Conservation (phyloP, 2,329 filamentous ascomycete species). For the Grosmannia clavigera region DNA sequence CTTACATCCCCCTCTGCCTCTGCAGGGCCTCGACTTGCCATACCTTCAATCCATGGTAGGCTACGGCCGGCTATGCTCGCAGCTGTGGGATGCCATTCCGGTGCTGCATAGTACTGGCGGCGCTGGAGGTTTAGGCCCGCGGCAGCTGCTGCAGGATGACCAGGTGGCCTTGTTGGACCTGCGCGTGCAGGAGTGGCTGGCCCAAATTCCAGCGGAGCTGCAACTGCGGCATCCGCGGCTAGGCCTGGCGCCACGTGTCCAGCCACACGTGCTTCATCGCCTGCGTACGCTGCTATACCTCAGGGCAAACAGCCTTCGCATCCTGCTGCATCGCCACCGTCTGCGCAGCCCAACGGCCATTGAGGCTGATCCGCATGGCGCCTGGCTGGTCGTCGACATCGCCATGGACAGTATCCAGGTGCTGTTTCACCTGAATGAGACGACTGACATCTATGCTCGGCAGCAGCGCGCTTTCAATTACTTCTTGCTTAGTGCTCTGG, state of each 20-base stretch:
- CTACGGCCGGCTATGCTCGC: conserved; percentile 32
- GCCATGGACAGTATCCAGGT: conserved; percentile 21
- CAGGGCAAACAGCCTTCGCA: conserved; percentile 31
- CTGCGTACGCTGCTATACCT: conserved; percentile 26
- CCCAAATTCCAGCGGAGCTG: conserved; percentile 29
- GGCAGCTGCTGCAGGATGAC: conserved; percentile 18
- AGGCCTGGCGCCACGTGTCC: conserved; percentile 18
- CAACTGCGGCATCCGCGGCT: conserved; percentile 24
- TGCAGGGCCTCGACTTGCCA: not conserved
- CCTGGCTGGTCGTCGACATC: conserved; percentile 27
- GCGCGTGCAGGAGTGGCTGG: conserved; percentile 31
- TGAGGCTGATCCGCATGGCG: conserved; percentile 20
- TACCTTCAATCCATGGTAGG: conserved; percentile 36
- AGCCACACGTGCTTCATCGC: conserved; percentile 25
- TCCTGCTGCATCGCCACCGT: conserved; percentile 30
- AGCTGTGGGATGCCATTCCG: conserved; percentile 32
- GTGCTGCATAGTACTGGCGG: conserved; percentile 17
- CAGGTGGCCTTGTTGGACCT: conserved; percentile 27
- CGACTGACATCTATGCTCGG: conserved; percentile 24
- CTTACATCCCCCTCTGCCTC: not conserved
- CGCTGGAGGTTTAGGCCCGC: conserved; percentile 11
- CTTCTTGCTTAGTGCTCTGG: conserved; percentile 26
- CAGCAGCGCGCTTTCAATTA: conserved; percentile 28
- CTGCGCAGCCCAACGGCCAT: conserved; percentile 26
- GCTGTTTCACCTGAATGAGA: conserved; percentile 23